Evolutionary conservation across 176 grass and related monocot genomes (phyloP), one percentile per base, ranked within the genome.

Genomic region (Phyllostachys edulis): DNA sequence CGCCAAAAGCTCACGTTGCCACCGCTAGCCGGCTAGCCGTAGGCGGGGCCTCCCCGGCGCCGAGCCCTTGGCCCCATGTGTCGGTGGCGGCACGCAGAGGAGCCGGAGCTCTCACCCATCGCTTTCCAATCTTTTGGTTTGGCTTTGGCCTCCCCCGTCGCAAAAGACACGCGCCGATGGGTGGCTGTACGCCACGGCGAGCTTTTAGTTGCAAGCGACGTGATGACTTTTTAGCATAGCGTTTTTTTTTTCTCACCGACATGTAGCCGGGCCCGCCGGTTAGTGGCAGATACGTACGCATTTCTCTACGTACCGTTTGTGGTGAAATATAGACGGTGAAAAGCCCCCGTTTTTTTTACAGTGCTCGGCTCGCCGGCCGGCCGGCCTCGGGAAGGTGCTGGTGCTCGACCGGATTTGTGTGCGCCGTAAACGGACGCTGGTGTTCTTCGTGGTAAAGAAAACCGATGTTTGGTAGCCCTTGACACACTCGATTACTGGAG

Each of bases 341-440:
- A 44, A 9, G 55, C 5, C 11, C 2, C 42, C n/a, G n/a, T 42
- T 32, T 6, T 59, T 59, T 1, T 5, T 4, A 24, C 10, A 7
- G 24, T 27, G 44, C 44, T 24, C 26, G 59, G 38, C 75, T 34
- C 15, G 29, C 29, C 29, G 29, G 42, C 57, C 27, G 24, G 61
- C 5, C 62, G 61, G 79, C 79, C 15, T 57, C 79, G 51, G 37
- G 47, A 69, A 59, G 50, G 79, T 17, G 49, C 67, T 34, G 52
- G 10, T 61, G 80, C 52, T 6, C 37, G 36, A 38, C 21, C 39
- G 27, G 52, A 82, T 82, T 29, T 29, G 67, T 36, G 67, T 16
- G 15, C 1, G 38, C 66, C 23, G 2, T 27, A 44, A 71, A 46
- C 67, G 16, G 80, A 21, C 54, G 80, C 10, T 9, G 66, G 34